Conservation (phyloP, 306 rosid species). For the Quercus ilex region DNA sequence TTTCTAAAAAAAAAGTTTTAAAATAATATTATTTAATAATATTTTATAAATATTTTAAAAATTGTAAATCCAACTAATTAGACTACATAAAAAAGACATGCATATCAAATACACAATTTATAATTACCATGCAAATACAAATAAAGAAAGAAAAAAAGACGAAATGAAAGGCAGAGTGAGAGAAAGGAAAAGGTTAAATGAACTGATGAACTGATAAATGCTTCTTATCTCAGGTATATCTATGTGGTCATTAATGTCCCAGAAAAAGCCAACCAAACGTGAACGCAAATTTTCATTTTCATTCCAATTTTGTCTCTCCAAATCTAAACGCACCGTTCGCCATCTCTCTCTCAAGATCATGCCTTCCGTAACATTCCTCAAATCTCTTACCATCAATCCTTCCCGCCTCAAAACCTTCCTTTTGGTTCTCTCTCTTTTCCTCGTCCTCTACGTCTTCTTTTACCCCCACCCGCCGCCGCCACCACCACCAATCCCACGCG, state of each 20-base stretch:
- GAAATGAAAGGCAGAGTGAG: too few species aligned
- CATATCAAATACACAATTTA: too few species aligned
- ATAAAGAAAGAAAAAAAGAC: too few species aligned
- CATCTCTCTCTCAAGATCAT: neutral
- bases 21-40: too few species aligned
- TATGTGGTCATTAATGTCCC: neutral
- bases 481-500: neutral
- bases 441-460: constrained; percentile 41
- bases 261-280: constrained; percentile 29
- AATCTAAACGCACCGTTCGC: neutral
- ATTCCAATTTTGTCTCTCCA: neutral
- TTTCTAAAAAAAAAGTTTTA: too few species aligned
- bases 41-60: too few species aligned
- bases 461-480: neutral
- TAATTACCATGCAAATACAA: too few species aligned
- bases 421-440: constrained; percentile 42
- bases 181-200: too few species aligned
- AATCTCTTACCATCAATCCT: neutral
- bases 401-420: constrained; percentile 41
- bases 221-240: neutral
- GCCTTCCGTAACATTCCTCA: neutral
- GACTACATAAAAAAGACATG: too few species aligned
- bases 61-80: too few species aligned
- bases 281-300: neutral
- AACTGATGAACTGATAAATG: too few species aligned